phyloP scores from a whole-genome alignment of 176 grass and related monocot genomes.

The Raddia distichophylla region DNA sequence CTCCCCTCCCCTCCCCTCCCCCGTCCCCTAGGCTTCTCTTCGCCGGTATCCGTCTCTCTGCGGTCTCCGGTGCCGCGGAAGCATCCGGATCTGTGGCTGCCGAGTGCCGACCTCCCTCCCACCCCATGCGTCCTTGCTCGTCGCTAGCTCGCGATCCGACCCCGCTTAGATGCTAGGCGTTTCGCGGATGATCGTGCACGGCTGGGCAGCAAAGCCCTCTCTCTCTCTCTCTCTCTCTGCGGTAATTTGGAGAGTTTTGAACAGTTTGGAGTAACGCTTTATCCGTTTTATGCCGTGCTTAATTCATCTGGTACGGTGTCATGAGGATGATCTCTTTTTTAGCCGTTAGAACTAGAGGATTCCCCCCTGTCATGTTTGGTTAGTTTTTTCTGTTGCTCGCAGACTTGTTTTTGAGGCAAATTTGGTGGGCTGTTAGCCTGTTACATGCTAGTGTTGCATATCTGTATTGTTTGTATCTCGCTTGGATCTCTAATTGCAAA shows the following conservation, averaged over 20 bases:
- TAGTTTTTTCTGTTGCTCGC: neutral
- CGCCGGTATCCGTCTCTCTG: neutral
- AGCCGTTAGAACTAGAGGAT: neutral
- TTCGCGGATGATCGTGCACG: neutral
- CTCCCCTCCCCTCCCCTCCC: too few species aligned
- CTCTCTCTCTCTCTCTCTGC: neutral
- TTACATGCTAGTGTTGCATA: neutral
- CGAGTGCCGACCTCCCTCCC: too few species aligned
- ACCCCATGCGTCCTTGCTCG: neutral
- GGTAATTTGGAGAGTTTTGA: neutral
- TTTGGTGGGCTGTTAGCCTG: neutral
- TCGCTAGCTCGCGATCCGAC: neutral
- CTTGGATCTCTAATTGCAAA: too few species aligned
- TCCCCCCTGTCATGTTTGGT: neutral
- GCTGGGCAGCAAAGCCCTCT: too few species aligned
- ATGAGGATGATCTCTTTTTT: neutral
- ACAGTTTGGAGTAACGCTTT: neutral
- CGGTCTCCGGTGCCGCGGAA: neutral
- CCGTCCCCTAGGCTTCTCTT: neutral
- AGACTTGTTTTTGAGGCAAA: neutral
- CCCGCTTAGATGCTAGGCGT: neutral
- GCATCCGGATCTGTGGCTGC: neutral
- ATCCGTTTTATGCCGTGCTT: neutral
- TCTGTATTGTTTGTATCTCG: too few species aligned
- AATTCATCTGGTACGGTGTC: neutral